Conservation (phyloP, 2,329 filamentous ascomycete genomes). For the Alternaria ventricosa region DNA sequence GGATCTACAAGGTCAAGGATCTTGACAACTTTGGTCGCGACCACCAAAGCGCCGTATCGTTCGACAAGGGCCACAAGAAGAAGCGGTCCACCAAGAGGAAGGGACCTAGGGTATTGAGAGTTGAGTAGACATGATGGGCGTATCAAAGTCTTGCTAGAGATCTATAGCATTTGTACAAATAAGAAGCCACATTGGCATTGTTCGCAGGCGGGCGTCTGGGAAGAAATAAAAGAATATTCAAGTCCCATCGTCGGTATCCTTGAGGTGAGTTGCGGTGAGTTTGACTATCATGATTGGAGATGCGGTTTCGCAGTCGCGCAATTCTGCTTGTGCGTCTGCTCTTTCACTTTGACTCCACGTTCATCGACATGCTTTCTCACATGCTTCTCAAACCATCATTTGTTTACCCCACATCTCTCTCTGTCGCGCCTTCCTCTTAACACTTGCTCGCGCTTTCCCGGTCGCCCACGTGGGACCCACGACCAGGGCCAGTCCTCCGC, state of each 20-base stretch:
- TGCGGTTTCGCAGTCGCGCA: neutral
- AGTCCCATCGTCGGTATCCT: neutral
- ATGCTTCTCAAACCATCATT: neutral
- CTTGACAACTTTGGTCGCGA: conserved; percentile 95
- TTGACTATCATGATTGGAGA: neutral
- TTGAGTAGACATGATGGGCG: conserved; percentile 63
- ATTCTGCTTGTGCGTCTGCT: neutral
- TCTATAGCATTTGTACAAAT: conserved; percentile 37
- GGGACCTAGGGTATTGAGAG: conserved; percentile 72
- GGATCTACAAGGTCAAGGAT: conserved; percentile 99
- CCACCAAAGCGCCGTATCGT: conserved; percentile 72
- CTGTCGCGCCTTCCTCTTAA: neutral
- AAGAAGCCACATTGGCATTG: conserved; percentile 26
- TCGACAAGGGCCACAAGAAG: conserved; percentile 83
- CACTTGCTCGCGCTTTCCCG: neutral
- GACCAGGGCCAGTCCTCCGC: conserved; percentile 2
- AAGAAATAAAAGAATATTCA: conserved; percentile 34
- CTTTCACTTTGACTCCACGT: conserved; percentile 17
- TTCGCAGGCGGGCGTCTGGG: conserved; percentile 36
- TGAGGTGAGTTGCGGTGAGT: conserved; percentile 2
- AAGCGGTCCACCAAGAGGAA: conserved; percentile 77
- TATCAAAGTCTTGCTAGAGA: conserved; percentile 21
- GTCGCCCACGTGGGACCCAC: conserved; percentile 3
- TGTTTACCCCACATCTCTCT: neutral
- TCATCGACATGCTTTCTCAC: neutral